Percentiles rank a stretch among this genome's conserved stretches.
phyloP scores from a whole-genome alignment of 495 filamentous ascomycete genomes.

The Lasiosphaeria hispida region DNA sequence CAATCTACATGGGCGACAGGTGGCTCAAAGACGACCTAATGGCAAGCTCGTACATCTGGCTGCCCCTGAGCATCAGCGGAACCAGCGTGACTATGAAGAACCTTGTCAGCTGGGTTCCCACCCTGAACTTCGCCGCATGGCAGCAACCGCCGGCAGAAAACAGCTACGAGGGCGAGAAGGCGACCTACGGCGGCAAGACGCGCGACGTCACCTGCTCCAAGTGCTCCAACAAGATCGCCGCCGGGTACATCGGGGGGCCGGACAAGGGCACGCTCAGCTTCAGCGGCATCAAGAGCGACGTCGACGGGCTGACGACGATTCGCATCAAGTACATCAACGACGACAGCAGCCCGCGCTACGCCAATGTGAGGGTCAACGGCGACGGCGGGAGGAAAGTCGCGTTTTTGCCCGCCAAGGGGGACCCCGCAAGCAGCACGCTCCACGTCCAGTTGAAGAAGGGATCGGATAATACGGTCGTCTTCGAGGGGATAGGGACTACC shows the following conservation, averaged over 20 bases:
- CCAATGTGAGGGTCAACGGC: conserved; percentile 57
- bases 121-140: conserved; percentile 41
- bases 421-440: conserved; percentile 39
- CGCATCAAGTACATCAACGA: conserved; percentile 54
- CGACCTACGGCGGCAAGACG: conserved; percentile 31
- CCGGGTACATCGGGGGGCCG: conserved; percentile 56
- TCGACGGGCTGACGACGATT: conserved; percentile 50
- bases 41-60: conserved; percentile 63
- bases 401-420: conserved; percentile 41
- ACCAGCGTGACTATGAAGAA: conserved; percentile 53
- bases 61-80: conserved; percentile 58
- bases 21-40: conserved; percentile 60
- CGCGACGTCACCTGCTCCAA: conserved; percentile 41
- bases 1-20: conserved; percentile 66
- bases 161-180: conserved; percentile 51
- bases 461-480: conserved; percentile 43
- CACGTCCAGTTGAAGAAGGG: conserved; percentile 44
- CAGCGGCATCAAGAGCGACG: conserved; percentile 41
- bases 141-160: conserved; percentile 43
- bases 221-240: conserved; percentile 46
- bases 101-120: conserved; percentile 53
- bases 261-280: conserved; percentile 49
- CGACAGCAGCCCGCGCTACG: conserved; percentile 50
- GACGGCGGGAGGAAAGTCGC: conserved; percentile 46
- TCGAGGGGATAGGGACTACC: conserved; percentile 44